Conservation (phyloP, 768 basidiomycete genomes). For the Boletus subparvulus region DNA sequence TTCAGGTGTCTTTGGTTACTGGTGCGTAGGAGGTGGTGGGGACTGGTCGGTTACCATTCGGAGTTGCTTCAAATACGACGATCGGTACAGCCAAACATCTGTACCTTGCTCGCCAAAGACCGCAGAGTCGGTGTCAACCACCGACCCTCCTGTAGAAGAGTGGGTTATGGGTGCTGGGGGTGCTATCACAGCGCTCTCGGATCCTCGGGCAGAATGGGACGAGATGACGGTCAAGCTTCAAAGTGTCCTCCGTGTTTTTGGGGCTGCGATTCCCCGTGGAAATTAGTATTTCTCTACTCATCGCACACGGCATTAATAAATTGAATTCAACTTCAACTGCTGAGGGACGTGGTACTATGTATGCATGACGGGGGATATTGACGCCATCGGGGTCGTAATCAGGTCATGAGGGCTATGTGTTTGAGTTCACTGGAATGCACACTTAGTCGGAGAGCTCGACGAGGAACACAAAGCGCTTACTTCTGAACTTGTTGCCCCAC, state of each 20-base stretch:
- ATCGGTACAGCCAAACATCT: conserved; percentile 20
- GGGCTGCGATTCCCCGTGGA: conserved; percentile 31
- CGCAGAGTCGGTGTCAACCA: conserved; percentile 11
- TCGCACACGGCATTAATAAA: conserved; percentile 1
- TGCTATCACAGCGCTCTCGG: conserved; percentile 91
- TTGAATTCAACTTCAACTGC: conserved; percentile 40
- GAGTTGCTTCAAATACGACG: conserved; percentile 79
- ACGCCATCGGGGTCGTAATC: conserved; percentile 18
- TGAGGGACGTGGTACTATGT: no score
- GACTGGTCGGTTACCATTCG: conserved; percentile 96
- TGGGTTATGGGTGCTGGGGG: conserved; percentile 93
- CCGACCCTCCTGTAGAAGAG: conserved; percentile 39
- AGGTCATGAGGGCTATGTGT: conserved; percentile 79
- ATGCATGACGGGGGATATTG: background rate
- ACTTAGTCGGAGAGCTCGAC: conserved; percentile 7
- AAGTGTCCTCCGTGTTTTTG: conserved; percentile 70
- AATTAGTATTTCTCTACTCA: conserved; percentile 7
- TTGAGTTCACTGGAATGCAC: conserved; percentile 61
- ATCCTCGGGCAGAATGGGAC: conserved; percentile 87
- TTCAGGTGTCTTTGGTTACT: conserved; percentile 92
- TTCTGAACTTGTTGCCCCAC: conserved; percentile 88
- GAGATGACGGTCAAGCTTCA: conserved; percentile 89
- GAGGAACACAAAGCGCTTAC: conserved; percentile 40
- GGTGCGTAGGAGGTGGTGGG: conserved; percentile 82
- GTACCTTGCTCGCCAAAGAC: conserved; percentile 10